Conservation (phyloP, 1,284 basidiomycete species). For the Anthracocystis panici-leucophaei region DNA sequence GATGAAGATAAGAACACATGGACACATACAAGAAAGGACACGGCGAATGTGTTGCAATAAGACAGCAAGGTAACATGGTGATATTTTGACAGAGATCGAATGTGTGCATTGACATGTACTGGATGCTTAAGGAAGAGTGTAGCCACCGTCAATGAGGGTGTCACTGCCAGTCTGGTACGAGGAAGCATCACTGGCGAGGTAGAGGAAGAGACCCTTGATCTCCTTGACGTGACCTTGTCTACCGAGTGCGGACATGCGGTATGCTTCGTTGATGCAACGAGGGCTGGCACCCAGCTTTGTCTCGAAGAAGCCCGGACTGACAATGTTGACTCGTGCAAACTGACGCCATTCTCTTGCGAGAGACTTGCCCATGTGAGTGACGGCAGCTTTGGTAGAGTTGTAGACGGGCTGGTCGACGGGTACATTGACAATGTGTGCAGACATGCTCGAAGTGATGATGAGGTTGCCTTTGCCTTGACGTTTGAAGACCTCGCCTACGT, state of each 20-base stretch:
- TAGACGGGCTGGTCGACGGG: constrained; percentile 57
- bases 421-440: constrained; percentile 61
- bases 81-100: not conserved
- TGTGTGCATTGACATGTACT: not conserved
- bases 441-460: constrained; percentile 63
- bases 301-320: constrained; percentile 68
- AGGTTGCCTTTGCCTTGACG: constrained; percentile 65
- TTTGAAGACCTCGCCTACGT: constrained; percentile 63
- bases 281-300: constrained; percentile 64
- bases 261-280: constrained; percentile 45
- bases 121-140: constrained; percentile 47
- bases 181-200: constrained; percentile 57
- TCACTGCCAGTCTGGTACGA: constrained; percentile 56
- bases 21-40: not conserved
- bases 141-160: constrained; percentile 61
- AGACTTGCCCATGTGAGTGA: constrained; percentile 58
- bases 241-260: constrained; percentile 57
- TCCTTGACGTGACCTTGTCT: constrained; percentile 66
- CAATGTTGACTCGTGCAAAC: constrained; percentile 69
- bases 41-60: not conserved
- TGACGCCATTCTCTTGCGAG: constrained; percentile 62
- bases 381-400: constrained; percentile 63
- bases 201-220: constrained; percentile 65
- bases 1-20: not conserved
- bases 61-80: not conserved